Conservation (phyloP, 306 rosid genomes). For the Corylus heterophylla region DNA sequence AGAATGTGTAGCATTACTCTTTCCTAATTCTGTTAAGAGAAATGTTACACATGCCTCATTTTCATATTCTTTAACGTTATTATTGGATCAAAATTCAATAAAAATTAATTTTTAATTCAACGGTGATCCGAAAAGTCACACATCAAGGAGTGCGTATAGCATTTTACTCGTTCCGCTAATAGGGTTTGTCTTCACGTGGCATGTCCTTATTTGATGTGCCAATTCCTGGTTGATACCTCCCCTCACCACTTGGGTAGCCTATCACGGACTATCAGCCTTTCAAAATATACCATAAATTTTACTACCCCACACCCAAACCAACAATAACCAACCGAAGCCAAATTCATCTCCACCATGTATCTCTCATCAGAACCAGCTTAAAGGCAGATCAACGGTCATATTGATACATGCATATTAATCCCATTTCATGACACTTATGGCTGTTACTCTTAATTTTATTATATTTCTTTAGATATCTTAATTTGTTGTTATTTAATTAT, state of each 20-base stretch:
- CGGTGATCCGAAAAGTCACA: too few species aligned
- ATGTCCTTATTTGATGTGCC: slow-evolving; percentile 21
- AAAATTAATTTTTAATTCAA: too few species aligned
- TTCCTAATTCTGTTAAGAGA: too few species aligned
- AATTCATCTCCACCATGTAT: slow-evolving; percentile 25
- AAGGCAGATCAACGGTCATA: not conserved
- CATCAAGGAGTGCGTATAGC: too few species aligned
- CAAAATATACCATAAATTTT: not conserved
- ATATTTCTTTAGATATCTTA: not conserved
- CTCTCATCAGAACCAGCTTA: not conserved
- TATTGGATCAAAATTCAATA: too few species aligned
- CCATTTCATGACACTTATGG: not conserved
- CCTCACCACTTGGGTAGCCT: not conserved
- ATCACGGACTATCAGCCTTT: slow-evolving; percentile 8
- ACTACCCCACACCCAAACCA: not conserved
- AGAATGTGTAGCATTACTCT: too few species aligned
- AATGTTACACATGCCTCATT: too few species aligned
- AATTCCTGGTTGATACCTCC: slow-evolving; percentile 1
- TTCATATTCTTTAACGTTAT: too few species aligned
- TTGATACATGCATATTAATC: not conserved
- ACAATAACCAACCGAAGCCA: not conserved
- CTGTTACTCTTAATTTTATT: not conserved
- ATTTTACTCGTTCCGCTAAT: too few species aligned
- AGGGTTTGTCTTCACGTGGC: slow-evolving; percentile 29
- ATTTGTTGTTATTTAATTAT: not conserved